A percentile compares a stretch with the other conserved stretches of the same genome.
phyloP scores from a whole-genome alignment of 495 filamentous ascomycete species.

The Annulohypoxylon nitens region DNA sequence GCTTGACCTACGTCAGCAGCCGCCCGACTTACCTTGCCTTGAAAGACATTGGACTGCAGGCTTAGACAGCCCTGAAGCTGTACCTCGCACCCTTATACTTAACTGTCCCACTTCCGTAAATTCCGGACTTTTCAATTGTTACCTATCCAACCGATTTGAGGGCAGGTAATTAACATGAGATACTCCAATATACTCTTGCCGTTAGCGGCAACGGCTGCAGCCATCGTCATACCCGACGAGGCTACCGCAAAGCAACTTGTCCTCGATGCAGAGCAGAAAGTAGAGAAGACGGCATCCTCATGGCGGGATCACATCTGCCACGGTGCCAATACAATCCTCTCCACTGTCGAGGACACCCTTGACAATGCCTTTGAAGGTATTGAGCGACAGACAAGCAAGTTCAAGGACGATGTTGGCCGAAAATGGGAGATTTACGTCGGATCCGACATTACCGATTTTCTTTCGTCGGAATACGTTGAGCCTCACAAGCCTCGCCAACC shows the following conservation, averaged over 20 bases:
- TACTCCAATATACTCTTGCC: slow-evolving; percentile 62
- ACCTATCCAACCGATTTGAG: not conserved
- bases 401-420: slow-evolving; percentile 31
- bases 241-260: slow-evolving; percentile 55
- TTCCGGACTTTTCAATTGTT: slow-evolving; percentile 20
- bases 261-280: slow-evolving; percentile 37
- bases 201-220: slow-evolving; percentile 65
- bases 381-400: slow-evolving; percentile 47
- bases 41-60: slow-evolving; percentile 24
- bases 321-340: slow-evolving; percentile 48
- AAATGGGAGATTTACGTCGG: slow-evolving; percentile 11
- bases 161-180: slow-evolving; percentile 51
- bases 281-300: slow-evolving; percentile 40
- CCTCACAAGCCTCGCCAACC: not conserved
- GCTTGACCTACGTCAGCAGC: slow-evolving; percentile 35
- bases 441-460: slow-evolving; percentile 33
- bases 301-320: slow-evolving; percentile 26
- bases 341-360: slow-evolving; percentile 55
- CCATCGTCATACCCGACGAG: slow-evolving; percentile 72
- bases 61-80: not conserved
- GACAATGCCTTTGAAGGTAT: slow-evolving; percentile 55
- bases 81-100: slow-evolving; percentile 2
- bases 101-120: slow-evolving; percentile 35
- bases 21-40: slow-evolving; percentile 10
- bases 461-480: slow-evolving; percentile 45